Base-by-base conservation (phyloP, 345 rosid genomes). In the Gossypium ekmanianum region DNA sequence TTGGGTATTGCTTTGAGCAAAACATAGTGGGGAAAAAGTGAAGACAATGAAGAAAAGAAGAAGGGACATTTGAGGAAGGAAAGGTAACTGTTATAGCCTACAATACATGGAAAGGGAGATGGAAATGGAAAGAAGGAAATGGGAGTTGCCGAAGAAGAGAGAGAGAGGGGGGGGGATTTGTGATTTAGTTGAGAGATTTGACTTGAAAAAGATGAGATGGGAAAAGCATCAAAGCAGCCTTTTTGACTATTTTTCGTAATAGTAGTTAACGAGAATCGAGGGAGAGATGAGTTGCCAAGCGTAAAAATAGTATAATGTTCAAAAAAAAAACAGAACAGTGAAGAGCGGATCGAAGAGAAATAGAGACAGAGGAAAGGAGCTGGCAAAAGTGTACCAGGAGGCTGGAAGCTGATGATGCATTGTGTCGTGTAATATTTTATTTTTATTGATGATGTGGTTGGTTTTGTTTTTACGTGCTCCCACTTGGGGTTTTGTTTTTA, bases 1-100 rank as follows among this genome's bases (percentile, higher is more conserved):
- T 7, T 79, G 77, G 81, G 62, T 77, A 79, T 3, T 68, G 79
- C 77, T 59, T 34, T 68, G 82, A 74, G 77, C 85, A 52, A 81
- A 74, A 44, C 12, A 68, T 16, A 76, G 18, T 17, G 59, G 68
- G n/a, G 65, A 80, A 54, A 78, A 26, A 51, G 68, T 2, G 29
- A 76, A 24, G 26, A 65, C 14, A 79, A 50, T 27, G 29, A 58
- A 9, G 62, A 58, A 9, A 27, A 58, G 4, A 29, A 59, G 76
- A 6, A 54, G 16, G 13, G 29, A 64, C 73, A 69, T 69, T 51
- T 68, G 72, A 13, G 57, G 20, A 20, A 9, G 12, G 2, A 56
- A 20, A 11, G 63, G 63, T 1, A 24, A 5, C 11, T 16, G 73
- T 2, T 69, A 7, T 51, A 26, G 45, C 63, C 26, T 11, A 52